Conservation (phyloP, 352 stramenopile species). For the Phytophthora fragariae region DNA sequence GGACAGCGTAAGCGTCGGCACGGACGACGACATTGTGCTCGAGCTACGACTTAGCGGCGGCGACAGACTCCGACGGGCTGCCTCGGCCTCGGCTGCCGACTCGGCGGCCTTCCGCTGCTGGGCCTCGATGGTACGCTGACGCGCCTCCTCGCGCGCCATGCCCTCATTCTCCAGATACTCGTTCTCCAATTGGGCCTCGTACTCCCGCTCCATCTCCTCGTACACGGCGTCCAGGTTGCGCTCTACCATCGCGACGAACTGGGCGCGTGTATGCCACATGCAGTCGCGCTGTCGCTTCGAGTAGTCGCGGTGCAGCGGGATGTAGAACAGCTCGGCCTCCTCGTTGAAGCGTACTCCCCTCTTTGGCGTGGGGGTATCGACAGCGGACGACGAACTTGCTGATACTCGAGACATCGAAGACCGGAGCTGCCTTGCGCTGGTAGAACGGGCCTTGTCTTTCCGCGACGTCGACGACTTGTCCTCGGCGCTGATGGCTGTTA, state of each 20-base stretch:
- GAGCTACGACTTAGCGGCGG: conserved; percentile 47
- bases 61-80: conserved; percentile 36
- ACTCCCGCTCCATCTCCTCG: conserved; percentile 89
- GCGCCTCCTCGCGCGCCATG: conserved; percentile 74
- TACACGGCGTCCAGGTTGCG: conserved; percentile 88
- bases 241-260: conserved; percentile 91
- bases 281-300: conserved; percentile 87
- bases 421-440: conserved; percentile 23
- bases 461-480: conserved; percentile 19
- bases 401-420: conserved; percentile 39
- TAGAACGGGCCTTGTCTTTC: conserved; percentile 19
- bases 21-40: conserved; percentile 34
- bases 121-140: conserved; percentile 57
- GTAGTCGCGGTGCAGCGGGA: conserved; percentile 84
- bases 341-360: conserved; percentile 75
- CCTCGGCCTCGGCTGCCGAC: conserved; percentile 32
- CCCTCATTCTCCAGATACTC: conserved; percentile 76
- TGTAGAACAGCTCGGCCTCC: conserved; percentile 89
- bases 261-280: conserved; percentile 86
- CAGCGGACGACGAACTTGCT: conserved; percentile 19
- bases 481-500: conserved; percentile 41
- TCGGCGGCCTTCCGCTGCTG: conserved; percentile 35
- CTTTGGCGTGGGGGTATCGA: conserved; percentile 23
- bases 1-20: conserved; percentile 58
- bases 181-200: conserved; percentile 70